A percentile compares a stretch with the other conserved stretches of the same genome.
Evolutionary conservation across 805 yeast genomes (phyloP).

Genomic region (Monosporozyma servazzii): DNA sequence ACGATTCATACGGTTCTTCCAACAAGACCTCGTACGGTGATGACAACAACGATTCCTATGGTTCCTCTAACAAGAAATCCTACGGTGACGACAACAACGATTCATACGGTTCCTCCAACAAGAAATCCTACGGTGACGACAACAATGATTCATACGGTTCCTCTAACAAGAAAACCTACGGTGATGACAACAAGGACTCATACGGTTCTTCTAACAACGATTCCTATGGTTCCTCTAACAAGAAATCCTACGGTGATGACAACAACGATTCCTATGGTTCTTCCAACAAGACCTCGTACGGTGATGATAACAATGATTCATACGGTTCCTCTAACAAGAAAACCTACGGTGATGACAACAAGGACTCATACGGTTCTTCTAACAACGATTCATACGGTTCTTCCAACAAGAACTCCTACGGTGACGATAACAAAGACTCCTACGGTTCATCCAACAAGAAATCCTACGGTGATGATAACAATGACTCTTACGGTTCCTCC

Average conservation of each 20-base stretch:
- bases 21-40: slow-evolving; percentile 16
- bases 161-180: slow-evolving; percentile 8
- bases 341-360: slow-evolving; percentile 17
- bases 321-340: slow-evolving; percentile 18
- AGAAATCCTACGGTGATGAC: slow-evolving; percentile 25
- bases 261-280: slow-evolving; percentile 20
- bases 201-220: slow-evolving; percentile 20
- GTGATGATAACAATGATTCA: slow-evolving; percentile 12
- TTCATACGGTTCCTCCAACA: slow-evolving; percentile 13
- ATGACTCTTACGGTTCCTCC: slow-evolving; percentile 19
- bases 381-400: slow-evolving; percentile 8
- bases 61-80: slow-evolving; percentile 16
- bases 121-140: slow-evolving; percentile 19
- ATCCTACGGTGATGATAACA: slow-evolving; percentile 12
- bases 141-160: slow-evolving; percentile 16
- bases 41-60: slow-evolving; percentile 15
- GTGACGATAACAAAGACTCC: slow-evolving; percentile 8
- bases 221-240: slow-evolving; percentile 24
- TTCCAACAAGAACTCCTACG: slow-evolving; percentile 17
- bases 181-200: slow-evolving; percentile 16
- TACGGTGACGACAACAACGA: slow-evolving; percentile 15
- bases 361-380: slow-evolving; percentile 11
- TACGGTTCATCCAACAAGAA: slow-evolving; percentile 14
- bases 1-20: slow-evolving; percentile 21
- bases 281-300: slow-evolving; percentile 19